Evolutionary conservation across 768 basidiomycete species (phyloP).

Genomic region (Boletus sp.): DNA sequence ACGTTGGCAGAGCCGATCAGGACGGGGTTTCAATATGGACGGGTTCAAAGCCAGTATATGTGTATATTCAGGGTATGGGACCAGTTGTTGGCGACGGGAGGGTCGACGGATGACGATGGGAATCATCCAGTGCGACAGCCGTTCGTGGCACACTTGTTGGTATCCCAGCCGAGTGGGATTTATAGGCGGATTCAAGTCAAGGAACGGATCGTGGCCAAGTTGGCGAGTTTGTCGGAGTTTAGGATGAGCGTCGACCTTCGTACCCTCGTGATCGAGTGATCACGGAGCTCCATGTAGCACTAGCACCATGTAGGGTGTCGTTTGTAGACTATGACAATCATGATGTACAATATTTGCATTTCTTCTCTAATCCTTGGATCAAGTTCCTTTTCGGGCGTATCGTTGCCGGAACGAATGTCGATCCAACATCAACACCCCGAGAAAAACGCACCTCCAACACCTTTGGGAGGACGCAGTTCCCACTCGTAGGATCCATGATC

Average conservation of each 20-base stretch:
- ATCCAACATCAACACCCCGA: too few relatives aligned
- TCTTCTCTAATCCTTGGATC: slow-evolving; percentile 66
- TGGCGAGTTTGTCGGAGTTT: slow-evolving; percentile 15
- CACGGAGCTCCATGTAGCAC: too few relatives aligned
- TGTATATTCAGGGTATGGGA: slow-evolving; percentile 24
- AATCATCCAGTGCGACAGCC: slow-evolving; percentile 20
- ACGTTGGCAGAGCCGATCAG: slow-evolving; percentile 21
- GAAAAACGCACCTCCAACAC: slow-evolving; percentile 65
- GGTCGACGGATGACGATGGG: slow-evolving; percentile 3
- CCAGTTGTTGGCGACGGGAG: slow-evolving; percentile 14
- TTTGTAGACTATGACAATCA: too few relatives aligned
- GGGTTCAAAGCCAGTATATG: slow-evolving; percentile 13
- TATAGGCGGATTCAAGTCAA: slow-evolving; percentile 17
- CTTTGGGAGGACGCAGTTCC: slow-evolving; percentile 70
- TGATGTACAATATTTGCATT: too few relatives aligned
- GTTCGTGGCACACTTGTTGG: slow-evolving; percentile 20
- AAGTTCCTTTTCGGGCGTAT: slow-evolving; percentile 43
- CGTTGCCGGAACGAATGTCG: slow-evolving; percentile 27
- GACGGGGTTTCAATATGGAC: slow-evolving; percentile 18
- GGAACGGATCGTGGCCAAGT: slow-evolving; percentile 22
- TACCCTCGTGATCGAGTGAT: slow-evolving; percentile 21
- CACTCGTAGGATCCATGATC: slow-evolving; percentile 50
- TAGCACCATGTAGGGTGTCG: too few relatives aligned
- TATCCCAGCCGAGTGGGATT: slow-evolving; percentile 15
- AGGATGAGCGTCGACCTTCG: slow-evolving; percentile 14